Evolutionary conservation across 306 rosid species (phyloP), one percentile per base, ranked within the genome.

Genomic region (Carpinus viminea): DNA sequence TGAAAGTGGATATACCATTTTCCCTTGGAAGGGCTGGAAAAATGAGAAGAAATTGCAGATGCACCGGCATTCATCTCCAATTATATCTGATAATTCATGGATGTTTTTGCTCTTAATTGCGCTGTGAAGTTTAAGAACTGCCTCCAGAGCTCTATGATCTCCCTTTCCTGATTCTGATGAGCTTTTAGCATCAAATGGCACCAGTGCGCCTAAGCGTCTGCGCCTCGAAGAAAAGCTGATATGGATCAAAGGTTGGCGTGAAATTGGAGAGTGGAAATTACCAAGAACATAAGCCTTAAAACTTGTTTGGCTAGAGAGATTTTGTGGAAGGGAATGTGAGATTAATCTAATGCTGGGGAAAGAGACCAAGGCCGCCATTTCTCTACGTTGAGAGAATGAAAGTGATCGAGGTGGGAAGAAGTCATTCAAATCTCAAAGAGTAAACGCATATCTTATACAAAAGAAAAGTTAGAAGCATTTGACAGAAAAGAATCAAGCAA

Each of bases 101-200:
- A 57, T 66, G 57, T 77, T 78, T 76, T 88, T 86, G 81, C 83
- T 86, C 76, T 86, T 85, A 76, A 88, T 79, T 38, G 88, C 89
- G 1, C 82, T 4, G 79, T 84, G 84, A 34, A 92, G 80, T 51
- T 83, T 87, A 50, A 76, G 78, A 36, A 86, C 77, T 66, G 83
- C 86, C 83, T 89, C 81, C 1, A 89, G 65, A 66, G 91, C 82
- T 24, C 59, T 70, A 12, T 81, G 51, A 75, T 86, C 86, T 76
- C 78, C 86, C 51, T 24, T 78, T 50, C 76, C 75, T 48, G 84
- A 43, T 65, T 68, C 85, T 78, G 93, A 87, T 78, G 93, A 87
- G 72, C 59, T 82, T 45, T 78, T 82, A 48, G 86, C 73, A 68
- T 77, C 81, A 62, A 79, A 71, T 17, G 83, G 87, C 79, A 66